These are phyloP conservation scores for Aspergillus intermedius DNA, from an alignment of 2,329 filamentous ascomycete genomes.

Conservation along the genomic window DNA sequence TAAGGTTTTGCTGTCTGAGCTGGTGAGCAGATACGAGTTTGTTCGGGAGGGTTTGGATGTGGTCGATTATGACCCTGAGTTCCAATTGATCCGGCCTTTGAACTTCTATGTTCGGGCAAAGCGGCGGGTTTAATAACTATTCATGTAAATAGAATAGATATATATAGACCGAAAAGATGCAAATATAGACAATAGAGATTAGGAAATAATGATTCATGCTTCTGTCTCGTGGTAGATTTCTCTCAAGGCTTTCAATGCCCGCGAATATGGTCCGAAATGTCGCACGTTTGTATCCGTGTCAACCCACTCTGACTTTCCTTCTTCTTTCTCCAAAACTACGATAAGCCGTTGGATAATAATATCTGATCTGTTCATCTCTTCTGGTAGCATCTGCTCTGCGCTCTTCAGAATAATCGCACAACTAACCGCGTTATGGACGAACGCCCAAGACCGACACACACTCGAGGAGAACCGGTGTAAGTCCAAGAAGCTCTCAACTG, in stretches of 20 bases:
- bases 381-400: not conserved
- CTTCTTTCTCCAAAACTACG: slow-evolving; percentile 11
- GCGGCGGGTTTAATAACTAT: slow-evolving; percentile 24
- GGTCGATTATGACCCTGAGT: slow-evolving; percentile 16
- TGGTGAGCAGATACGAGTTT: slow-evolving; percentile 54
- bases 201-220: not conserved
- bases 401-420: slow-evolving; percentile 12
- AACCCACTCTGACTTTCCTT: slow-evolving; percentile 12
- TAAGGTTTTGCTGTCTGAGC: slow-evolving; percentile 49
- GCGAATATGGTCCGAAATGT: slow-evolving; percentile 15
- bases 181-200: not conserved
- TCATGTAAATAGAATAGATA: not conserved
- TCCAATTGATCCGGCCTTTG: slow-evolving; percentile 12
- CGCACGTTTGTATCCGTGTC: slow-evolving; percentile 15
- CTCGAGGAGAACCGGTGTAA: slow-evolving; percentile 10
- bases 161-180: no score
- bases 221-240: not conserved
- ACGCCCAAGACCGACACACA: slow-evolving; percentile 15
- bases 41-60: slow-evolving; percentile 41
- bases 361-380: not conserved
- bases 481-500: slow-evolving; percentile 11
- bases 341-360: slow-evolving; percentile 7
- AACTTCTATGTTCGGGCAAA: slow-evolving; percentile 16
- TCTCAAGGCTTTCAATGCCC: slow-evolving; percentile 11
- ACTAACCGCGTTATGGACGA: slow-evolving; percentile 18